Percentiles rank a stretch among this genome's conserved stretches.
Evolutionary conservation across 116 monocot genomes (phyloP).

Genomic region (Zostera marina): DNA sequence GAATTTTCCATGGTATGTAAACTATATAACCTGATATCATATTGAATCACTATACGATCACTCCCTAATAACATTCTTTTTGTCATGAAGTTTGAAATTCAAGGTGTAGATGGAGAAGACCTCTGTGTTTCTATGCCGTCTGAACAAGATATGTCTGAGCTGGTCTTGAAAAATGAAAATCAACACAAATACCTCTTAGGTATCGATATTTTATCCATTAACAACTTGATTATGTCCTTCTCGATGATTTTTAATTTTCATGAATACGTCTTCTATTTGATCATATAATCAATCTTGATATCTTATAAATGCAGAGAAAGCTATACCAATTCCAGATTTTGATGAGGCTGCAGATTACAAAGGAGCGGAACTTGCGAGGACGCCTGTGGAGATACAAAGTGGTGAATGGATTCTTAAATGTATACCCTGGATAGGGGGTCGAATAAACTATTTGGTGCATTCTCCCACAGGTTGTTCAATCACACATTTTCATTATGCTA

Average conservation of each 20-base stretch:
- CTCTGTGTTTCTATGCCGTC: conserved; percentile 53
- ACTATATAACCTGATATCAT: too few species aligned
- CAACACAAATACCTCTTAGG: conserved; percentile 20
- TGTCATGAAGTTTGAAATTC: conserved; percentile 37
- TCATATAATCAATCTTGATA: neutral
- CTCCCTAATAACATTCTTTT: neutral
- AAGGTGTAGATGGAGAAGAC: conserved; percentile 70
- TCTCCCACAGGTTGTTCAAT: conserved; percentile 48
- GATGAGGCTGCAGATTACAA: conserved; percentile 25
- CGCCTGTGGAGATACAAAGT: conserved; percentile 57
- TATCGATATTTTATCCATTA: neutral
- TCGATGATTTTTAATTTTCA: too few species aligned
- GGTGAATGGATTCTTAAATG: conserved; percentile 67
- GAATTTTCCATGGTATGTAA: conserved; percentile 66
- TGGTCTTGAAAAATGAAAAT: conserved; percentile 43
- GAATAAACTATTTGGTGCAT: conserved; percentile 77
- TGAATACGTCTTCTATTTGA: too few species aligned
- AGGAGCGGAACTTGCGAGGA: conserved; percentile 52
- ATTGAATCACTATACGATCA: neutral
- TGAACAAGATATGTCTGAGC: conserved; percentile 42
- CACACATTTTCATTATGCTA: neutral
- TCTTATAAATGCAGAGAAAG: conserved; percentile 26
- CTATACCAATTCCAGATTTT: conserved; percentile 39
- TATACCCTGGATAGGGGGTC: conserved; percentile 84
- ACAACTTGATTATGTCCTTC: too few species aligned